Base-by-base conservation (phyloP, 768 basidiomycete species). In the Hemileccinum rubropunctum region DNA sequence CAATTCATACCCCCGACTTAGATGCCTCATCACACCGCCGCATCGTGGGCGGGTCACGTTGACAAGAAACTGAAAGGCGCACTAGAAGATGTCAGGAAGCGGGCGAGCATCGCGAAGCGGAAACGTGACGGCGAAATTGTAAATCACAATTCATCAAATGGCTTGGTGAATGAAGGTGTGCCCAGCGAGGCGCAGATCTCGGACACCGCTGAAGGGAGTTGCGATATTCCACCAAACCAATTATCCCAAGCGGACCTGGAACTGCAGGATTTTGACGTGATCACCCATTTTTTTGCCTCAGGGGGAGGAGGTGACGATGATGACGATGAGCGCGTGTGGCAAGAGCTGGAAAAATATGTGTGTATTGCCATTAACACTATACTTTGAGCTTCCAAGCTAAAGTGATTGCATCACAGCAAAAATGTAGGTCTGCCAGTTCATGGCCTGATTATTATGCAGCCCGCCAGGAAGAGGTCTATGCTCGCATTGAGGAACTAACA, bases 11-110 rank as follows among this genome's bases (percentile, higher is more conserved):
- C 26, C 20, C 7, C 10, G n/a, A 33, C 37, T 11, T 49, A 88
- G 87, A 72, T 88, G 71, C 78, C 83, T 23, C 77, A 82, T 54
- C 87, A 88, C 61, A 57, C 73, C 3, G 12, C 57, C 6, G 60
- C 30, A 8, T 84, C 83, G 13, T 88, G 84, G 84, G 55, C 47
- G 28, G 60, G 58, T n/a, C 72, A 75, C 41, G 43, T 81, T 17
- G 38, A 54, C 27, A 52, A 51, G 45, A 61, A 63, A 46, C 34
- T 73, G 10, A 66, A 65, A 20, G 60, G 69, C 10, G 65, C 73
- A 35, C 51, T 85, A 11, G 81, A 80, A n/a, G 58, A 65, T 6
- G 62, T 76, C 45, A 71, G 76, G 45, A 80, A 81, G 62, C 73
- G 70, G 45, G 76, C 77, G 17, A 71, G 69, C n/a, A 79, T 83